Conservation (phyloP, 2,329 filamentous ascomycete genomes). For the Dothideomycetes sp. region DNA sequence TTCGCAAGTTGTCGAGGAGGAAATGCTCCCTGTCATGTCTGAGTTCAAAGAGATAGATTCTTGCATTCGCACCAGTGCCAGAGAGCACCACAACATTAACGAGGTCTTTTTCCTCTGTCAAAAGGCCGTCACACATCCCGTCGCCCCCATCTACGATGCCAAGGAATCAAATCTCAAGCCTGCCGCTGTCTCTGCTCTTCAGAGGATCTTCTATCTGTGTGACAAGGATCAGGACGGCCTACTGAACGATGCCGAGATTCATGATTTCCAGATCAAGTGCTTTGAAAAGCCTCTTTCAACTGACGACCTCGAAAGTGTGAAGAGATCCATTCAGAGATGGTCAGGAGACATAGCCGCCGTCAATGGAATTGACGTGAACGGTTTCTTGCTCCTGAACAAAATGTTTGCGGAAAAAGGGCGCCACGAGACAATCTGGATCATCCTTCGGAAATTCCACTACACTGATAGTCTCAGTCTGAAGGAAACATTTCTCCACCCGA, state of each 20-base stretch:
- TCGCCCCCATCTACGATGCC: slow-evolving; percentile 91
- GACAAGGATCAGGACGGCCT: slow-evolving; percentile 94
- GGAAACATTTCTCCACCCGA: slow-evolving; percentile 83
- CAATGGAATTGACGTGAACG: slow-evolving; percentile 64
- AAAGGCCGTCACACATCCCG: slow-evolving; percentile 93
- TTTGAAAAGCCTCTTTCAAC: slow-evolving; percentile 77
- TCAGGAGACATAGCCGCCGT: slow-evolving; percentile 10
- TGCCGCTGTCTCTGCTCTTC: slow-evolving; percentile 73
- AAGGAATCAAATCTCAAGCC: slow-evolving; percentile 84
- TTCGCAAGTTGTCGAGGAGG: slow-evolving; percentile 81
- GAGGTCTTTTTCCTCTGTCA: slow-evolving; percentile 95
- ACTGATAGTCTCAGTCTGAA: slow-evolving; percentile 89
- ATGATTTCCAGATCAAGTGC: slow-evolving; percentile 80
- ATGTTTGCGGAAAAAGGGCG: slow-evolving; percentile 95
- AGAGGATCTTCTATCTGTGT: slow-evolving; percentile 86
- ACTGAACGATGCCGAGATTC: slow-evolving; percentile 80
- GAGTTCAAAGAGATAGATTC: slow-evolving; percentile 99
- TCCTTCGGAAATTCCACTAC: slow-evolving; percentile 87
- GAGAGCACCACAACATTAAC: slow-evolving; percentile 87
- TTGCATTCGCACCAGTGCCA: slow-evolving; percentile 86
- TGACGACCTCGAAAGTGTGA: slow-evolving; percentile 84
- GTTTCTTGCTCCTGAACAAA: slow-evolving; percentile 86
- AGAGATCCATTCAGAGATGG: slow-evolving; percentile 63
- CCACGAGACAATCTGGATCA: slow-evolving; percentile 97
- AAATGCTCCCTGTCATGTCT: slow-evolving; percentile 96